Evolutionary conservation across 225 moss, liverwort and hornwort species (phyloP).

Genomic region (Polytrichum commune): DNA sequence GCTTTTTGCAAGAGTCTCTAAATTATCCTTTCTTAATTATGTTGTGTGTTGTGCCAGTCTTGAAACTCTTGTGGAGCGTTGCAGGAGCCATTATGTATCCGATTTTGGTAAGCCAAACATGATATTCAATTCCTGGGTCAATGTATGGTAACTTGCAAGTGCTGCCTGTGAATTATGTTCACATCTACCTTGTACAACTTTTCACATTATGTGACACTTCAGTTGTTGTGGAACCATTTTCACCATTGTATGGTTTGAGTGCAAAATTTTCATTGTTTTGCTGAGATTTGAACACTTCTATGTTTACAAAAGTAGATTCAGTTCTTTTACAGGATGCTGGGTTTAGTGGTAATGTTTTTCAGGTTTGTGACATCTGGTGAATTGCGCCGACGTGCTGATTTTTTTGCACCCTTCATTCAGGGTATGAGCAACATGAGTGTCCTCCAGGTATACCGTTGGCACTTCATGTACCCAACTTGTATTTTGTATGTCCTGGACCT

Average conservation of each 20-base stretch:
- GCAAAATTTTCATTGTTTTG: background rate
- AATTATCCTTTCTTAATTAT: background rate
- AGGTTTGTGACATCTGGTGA: constrained; percentile 96
- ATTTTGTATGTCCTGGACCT: too few species aligned
- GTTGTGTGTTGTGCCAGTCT: constrained; percentile 45
- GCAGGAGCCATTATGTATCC: constrained; percentile 92
- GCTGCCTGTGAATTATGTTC: too few species aligned
- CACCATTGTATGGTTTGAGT: background rate
- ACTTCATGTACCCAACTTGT: background rate
- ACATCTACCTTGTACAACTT: too few species aligned
- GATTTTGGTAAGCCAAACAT: constrained; percentile 72
- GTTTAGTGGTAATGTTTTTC: constrained; percentile 97
- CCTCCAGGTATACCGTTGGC: constrained; percentile 58
- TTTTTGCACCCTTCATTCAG: constrained; percentile 90
- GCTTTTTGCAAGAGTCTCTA: background rate
- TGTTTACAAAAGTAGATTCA: background rate
- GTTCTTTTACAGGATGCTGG: constrained; percentile 31
- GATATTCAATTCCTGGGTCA: too few species aligned
- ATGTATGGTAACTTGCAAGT: too few species aligned
- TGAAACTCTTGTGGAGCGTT: constrained; percentile 87
- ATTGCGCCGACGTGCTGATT: constrained; percentile 78
- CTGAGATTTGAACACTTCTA: too few species aligned
- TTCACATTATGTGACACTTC: too few species aligned
- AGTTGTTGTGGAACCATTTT: too few species aligned
- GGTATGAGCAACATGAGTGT: constrained; percentile 92